Evolutionary conservation across 2,329 filamentous ascomycete species (phyloP), one percentile per base, ranked within the genome.

Genomic region (Volutella citrinella): DNA sequence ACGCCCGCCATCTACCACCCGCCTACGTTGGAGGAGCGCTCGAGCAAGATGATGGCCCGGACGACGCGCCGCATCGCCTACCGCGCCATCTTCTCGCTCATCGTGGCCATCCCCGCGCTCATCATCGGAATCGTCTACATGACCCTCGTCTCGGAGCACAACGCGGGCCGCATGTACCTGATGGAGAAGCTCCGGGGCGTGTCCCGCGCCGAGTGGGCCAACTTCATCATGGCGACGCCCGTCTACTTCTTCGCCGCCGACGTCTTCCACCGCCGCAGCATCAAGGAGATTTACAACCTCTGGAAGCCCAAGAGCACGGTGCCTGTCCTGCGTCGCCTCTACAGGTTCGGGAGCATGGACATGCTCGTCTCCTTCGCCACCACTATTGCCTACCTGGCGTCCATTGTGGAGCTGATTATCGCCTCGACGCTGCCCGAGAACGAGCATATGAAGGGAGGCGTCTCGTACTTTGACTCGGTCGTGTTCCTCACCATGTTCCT

Each of bases 401-500:
- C 78, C 1, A 54, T 82, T 24, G 76, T 70, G 3, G 66, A 80
- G 19, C 56, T 83, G 10, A 67, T 69, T 19, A 64, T 69, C 26
- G 66, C 72, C 3, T 21, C 38, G 12, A 31, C 25, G 7, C 23
- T 28, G 62, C 66, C 15, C 56, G 27, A 32, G 62, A n/a, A 38
- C 40, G 12, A 13, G 21, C 27, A 19, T 22, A 32, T 25, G 28
- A 21, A 29, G 17, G 18, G 18, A 14, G 29, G 17, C 23, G 26
- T 27, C n/a, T 16, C 26, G 1, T 82, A 82, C 49, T 82, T 82
- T 45, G 79, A 82, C 49, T 74, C 77, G 0, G 79, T 82, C 4
- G 76, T 81, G 5, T 82, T 83, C 42, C 56, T 83, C 28, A 82
- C 78, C 0, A 67, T 83, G 57, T 83, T 83, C 51, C 68, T 82